Evolutionary conservation across 1,284 basidiomycete species (phyloP), one percentile per base, ranked within the genome.

Genomic region (Boletus sp.): DNA sequence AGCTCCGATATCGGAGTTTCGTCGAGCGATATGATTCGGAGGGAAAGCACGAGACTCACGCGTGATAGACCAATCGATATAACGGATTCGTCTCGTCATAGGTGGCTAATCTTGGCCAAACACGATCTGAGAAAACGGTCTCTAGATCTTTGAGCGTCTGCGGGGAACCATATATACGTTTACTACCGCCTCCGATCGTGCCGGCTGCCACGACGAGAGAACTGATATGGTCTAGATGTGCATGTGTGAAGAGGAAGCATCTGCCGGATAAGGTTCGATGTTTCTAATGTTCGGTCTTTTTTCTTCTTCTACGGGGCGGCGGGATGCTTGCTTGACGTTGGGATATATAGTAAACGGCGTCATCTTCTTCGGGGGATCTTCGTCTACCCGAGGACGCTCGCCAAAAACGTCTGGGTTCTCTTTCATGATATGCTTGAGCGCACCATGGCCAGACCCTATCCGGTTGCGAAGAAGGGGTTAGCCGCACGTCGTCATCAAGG

Each of bases 91-190:
- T 70, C 64, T 85, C 81, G 55, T 87, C 77, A 81, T 86, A 89
- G 12, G 88, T 86, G 2, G 89, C 92, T 20, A 94, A 80, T 62
- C 86, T 88, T 2, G 92, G 92, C 92, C 92, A 94, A 53, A 92
- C 76, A 15, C 88, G 81, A 68, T 86, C 88, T 4, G 86, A 82
- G 69, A 94, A 94, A n/a, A 92, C 76, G 55, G 76, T 80, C 64
- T 90, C 83, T 2, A 94, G 73, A 68, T 87, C 84, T 61, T 86
- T 74, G 36, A 94, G 78, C 12, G 85, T 87, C 47, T 83, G 77
- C 47, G 79, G 75, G 9, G 84, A 74, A 1, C 83, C 90, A 61
- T 81, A 84, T 20, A 94, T 83, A 11, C 81, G 81, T 66, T 88
- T 89, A 39, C 84, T 79, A 39, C 75, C 68, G 18, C 87, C 86